phyloP scores from a whole-genome alignment of 495 filamentous ascomycete species.

The Lophium mytilinum region DNA sequence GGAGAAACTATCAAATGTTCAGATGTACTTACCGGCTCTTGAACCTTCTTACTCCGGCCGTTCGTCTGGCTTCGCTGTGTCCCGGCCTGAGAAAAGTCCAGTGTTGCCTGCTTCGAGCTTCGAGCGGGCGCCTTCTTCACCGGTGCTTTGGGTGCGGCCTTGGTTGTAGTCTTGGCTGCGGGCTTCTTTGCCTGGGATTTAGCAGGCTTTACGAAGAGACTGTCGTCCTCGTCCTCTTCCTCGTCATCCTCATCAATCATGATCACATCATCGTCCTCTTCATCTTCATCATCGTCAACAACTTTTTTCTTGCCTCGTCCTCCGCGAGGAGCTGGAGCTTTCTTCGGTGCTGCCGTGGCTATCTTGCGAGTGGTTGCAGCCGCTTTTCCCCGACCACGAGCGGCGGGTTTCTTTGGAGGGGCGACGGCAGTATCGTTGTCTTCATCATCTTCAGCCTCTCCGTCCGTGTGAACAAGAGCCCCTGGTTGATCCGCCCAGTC shows the following conservation, averaged over 20 bases:
- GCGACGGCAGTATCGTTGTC: constrained; percentile 34
- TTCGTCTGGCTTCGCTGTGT: constrained; percentile 30
- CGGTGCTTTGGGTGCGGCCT: constrained; percentile 30
- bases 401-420: constrained; percentile 27
- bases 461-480: constrained; percentile 53
- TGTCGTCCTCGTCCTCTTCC: constrained; percentile 44
- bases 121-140: constrained; percentile 35
- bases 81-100: constrained; percentile 59
- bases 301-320: constrained; percentile 34
- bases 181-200: constrained; percentile 41
- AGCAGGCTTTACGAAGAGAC: constrained; percentile 47
- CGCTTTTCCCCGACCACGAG: constrained; percentile 44
- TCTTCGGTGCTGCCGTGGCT: constrained; percentile 33
- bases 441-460: constrained; percentile 45
- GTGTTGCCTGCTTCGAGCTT: constrained; percentile 54
- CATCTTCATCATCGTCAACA: constrained; percentile 44
- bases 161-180: constrained; percentile 35
- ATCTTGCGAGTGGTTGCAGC: constrained; percentile 33
- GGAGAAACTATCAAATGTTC: not conserved
- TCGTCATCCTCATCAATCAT: constrained; percentile 58
- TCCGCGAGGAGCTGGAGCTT: constrained; percentile 30
- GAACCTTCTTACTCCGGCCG: constrained; percentile 29
- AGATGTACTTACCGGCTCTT: constrained; percentile 33
- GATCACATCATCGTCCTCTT: constrained; percentile 29
- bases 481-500: constrained; percentile 73